Percentiles rank a stretch among this genome's conserved stretches.
Evolutionary conservation across 352 stramenopile genomes (phyloP).

Genomic region (Phytophthora agathidicida): DNA sequence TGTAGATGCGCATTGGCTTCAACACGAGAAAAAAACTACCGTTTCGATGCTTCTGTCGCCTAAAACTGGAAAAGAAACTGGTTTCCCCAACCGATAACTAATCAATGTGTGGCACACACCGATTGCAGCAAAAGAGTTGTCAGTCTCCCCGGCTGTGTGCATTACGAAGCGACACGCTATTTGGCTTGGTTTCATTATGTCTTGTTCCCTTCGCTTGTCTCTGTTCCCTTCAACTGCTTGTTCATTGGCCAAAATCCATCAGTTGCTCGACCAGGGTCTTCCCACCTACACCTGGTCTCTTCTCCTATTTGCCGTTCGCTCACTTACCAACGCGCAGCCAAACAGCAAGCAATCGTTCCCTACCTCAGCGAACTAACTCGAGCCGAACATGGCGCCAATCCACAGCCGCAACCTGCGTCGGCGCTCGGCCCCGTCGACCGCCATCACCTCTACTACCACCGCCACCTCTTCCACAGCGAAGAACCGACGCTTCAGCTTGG

Average conservation of each 20-base stretch:
- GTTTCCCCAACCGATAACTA: too few relatives aligned
- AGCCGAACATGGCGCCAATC: constrained; percentile 9
- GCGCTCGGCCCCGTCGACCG: constrained; percentile 6
- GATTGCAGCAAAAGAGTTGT: constrained; percentile 7
- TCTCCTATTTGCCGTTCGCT: constrained; percentile 8
- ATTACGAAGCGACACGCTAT: constrained; percentile 15
- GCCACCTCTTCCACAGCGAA: constrained; percentile 4
- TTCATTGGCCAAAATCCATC: constrained; percentile 1
- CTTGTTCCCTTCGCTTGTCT: constrained; percentile 7
- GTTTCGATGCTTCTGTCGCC: too few relatives aligned
- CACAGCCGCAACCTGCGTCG: constrained; percentile 7
- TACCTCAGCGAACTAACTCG: constrained; percentile 3
- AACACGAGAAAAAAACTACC: too few relatives aligned
- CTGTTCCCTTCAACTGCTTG: constrained; percentile 7
- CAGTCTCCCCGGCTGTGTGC: neutral
- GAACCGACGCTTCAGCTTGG: constrained; percentile 33
- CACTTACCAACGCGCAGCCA: constrained; percentile 13
- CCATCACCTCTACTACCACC: neutral
- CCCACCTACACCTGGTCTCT: constrained; percentile 13
- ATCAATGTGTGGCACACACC: neutral
- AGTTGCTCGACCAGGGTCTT: constrained; percentile 1
- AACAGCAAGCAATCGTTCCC: constrained; percentile 4
- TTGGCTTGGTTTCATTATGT: constrained; percentile 8
- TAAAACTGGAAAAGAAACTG: too few relatives aligned
- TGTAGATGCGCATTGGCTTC: neutral